Evolutionary conservation across 2,329 filamentous ascomycete genomes (phyloP).

Genomic region (Beauveria sp.): DNA sequence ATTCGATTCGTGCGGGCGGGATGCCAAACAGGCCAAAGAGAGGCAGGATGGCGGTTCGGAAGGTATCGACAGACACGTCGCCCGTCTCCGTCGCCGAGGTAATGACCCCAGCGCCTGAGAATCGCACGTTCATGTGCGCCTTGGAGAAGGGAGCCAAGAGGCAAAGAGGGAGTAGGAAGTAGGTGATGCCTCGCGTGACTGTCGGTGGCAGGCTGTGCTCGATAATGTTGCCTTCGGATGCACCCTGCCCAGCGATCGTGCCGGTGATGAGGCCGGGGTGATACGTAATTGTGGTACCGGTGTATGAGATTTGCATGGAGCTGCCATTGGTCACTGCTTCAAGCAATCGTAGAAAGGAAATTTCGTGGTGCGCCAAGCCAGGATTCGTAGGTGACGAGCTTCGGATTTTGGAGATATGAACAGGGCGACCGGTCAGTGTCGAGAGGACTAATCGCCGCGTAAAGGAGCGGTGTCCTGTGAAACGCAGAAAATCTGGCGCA

Average conservation of each 20-base stretch:
- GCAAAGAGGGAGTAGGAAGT: conserved; percentile 85
- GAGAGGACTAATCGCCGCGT: conserved; percentile 79
- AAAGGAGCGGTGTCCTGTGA: conserved; percentile 79
- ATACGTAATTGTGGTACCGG: conserved; percentile 87
- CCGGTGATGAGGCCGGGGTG: conserved; percentile 89
- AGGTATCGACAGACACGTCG: conserved; percentile 86
- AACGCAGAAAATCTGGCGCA: conserved; percentile 55
- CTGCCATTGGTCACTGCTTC: conserved; percentile 94
- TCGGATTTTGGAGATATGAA: conserved; percentile 93
- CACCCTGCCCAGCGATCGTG: conserved; percentile 66
- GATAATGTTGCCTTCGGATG: conserved; percentile 64
- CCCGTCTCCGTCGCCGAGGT: conserved; percentile 76
- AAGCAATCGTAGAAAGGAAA: conserved; percentile 90
- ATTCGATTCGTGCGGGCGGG: conserved; percentile 67
- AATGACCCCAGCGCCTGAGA: conserved; percentile 87
- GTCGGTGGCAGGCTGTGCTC: conserved; percentile 71
- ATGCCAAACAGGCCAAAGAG: conserved; percentile 89
- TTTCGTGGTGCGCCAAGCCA: conserved; percentile 84
- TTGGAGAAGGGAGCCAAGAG: conserved; percentile 91
- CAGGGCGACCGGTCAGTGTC: conserved; percentile 79
- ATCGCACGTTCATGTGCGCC: conserved; percentile 79
- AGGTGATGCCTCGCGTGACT: conserved; percentile 76
- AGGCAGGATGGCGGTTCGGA: conserved; percentile 86
- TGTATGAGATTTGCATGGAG: conserved; percentile 91
- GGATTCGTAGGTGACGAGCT: conserved; percentile 77